Evolutionary conservation across 768 basidiomycete genomes (phyloP), one percentile per base, ranked within the genome.

Genomic region (Botryobasidium botryosum): DNA sequence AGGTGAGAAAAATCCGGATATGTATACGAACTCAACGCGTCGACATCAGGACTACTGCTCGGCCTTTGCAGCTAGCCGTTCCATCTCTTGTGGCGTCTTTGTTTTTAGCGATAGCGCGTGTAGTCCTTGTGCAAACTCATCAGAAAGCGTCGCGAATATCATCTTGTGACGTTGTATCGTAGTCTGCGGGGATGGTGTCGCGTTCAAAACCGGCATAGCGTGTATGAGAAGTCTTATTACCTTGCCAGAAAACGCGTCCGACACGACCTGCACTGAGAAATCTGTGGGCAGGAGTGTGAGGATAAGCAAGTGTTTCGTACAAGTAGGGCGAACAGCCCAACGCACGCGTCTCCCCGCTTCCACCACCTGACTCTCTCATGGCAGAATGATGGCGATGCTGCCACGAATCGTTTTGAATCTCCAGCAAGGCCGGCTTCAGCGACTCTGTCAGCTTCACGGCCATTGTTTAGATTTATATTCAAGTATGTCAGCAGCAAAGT

Each of bases 361-460:
- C 72, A 51, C 71, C 75, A 45, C 68, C 72, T 59, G 73, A 67
- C 35, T 68, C 75, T 57, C 71, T 70, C 85, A 88, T 88, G 38
- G 85, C 68, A 45, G 70, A 69, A 62, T 88, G 85, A 64, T 87
- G 79, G 55, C 79, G 72, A 61, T 88, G 85, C 63, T 81, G 69
- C 72, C 74, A 77, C 43, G 85, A 87, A 55, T 88, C 79, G 61
- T 88, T 88, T 28, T 68, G 68, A 56, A 88, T 77, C 44, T 57
- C 66, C 56, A 88, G 65, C 53, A 68, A 65, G 44, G 68, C 60
- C 17, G 85, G 84, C 53, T 67, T 64, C 44, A 88, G 66, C 40
- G 73, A 63, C 35, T 62, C 57, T 44, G 66, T 72, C 52, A 88
- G 63, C 85, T 50, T 21, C n/a, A 28, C 3, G 5, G 2, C 15